Evolutionary conservation across 2,329 filamentous ascomycete genomes (phyloP).

Genomic region (Blastomyces parvus): DNA sequence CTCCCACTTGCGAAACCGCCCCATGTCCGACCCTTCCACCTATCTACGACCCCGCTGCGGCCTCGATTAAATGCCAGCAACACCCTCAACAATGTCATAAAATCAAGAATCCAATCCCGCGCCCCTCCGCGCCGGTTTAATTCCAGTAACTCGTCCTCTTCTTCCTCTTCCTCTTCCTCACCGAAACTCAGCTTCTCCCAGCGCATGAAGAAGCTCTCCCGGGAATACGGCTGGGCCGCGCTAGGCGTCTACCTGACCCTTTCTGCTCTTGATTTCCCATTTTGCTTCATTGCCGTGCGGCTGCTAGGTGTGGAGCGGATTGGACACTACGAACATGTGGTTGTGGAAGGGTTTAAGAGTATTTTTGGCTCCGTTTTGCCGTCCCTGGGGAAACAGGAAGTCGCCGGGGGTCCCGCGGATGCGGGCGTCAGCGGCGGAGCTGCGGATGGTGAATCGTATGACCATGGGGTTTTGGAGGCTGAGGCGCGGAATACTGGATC

Average conservation of each 20-base stretch:
- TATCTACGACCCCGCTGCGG: conserved; percentile 3
- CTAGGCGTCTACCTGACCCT: conserved; percentile 81
- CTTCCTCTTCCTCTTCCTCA: conserved; percentile 16
- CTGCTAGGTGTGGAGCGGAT: conserved; percentile 77
- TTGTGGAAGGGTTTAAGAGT: conserved; percentile 32
- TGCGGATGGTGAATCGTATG: conserved; percentile 13
- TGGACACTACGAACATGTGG: conserved; percentile 46
- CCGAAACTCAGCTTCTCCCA: conserved; percentile 51
- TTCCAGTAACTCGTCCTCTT: conserved; percentile 18
- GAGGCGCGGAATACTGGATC: conserved; percentile 52
- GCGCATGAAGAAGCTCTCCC: conserved; percentile 70
- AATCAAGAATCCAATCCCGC: conserved; percentile 10
- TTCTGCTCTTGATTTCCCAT: conserved; percentile 81
- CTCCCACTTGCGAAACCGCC: neutral
- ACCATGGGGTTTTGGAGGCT: conserved; percentile 51
- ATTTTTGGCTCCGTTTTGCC: conserved; percentile 32
- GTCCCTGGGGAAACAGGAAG: conserved; percentile 33
- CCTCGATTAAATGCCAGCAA: conserved; percentile 10
- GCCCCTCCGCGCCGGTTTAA: conserved; percentile 21
- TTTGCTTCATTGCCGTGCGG: conserved; percentile 84
- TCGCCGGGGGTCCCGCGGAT: conserved; percentile 17
- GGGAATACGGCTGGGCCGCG: conserved; percentile 90
- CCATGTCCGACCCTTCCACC: conserved; percentile 1
- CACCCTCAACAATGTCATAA: conserved; percentile 11
- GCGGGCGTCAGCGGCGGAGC: conserved; percentile 3